Evolutionary conservation across 1,284 basidiomycete species (phyloP), one percentile per base, ranked within the genome.

Genomic region (Trichosporon sp.): DNA sequence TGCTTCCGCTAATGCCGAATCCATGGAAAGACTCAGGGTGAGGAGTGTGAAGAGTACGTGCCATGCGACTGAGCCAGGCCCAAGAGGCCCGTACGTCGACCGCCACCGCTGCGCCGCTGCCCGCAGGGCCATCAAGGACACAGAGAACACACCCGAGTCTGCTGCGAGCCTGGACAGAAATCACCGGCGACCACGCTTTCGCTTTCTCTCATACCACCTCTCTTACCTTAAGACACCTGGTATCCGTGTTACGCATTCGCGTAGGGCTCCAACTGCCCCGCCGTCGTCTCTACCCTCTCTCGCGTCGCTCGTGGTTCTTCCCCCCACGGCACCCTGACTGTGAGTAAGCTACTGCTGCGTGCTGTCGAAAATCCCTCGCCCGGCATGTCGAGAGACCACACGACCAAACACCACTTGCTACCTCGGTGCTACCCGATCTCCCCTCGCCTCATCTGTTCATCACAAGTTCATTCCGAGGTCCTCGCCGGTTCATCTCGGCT

Each of bases 201-300:
- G 2, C 8, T 40, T 43, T 7, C 21, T 46, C 64, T 6, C 64
- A 65, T 65, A 65, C 64, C 64, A 65, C 40, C 40, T 43, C 21
- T 63, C 64, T 65, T 40, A 35, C 35, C n/a, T 12, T 12, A 63
- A 63, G 64, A 40, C 38, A 4, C 32, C 40, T 65, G 64, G 64
- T 65, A 65, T 65, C 64, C 64, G 64, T 63, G 59, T 63, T 63
- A 63, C 59, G 64, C 40, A 43, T 31, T 14, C n/a, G 38, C 38
- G 40, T 46, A 46, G 64, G 64, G 38, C 40, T 65, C 64, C 64
- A 65, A 65, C 64, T 43, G 64, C 64, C 64, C 64, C 64, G 66
- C 66, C 66, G 66, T 67, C 66, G 66, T 67, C 66, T 67, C 66
- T 61, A 61, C 66, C 66, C 66, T 67, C 64, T 67, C 66, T 56